A percentile compares a stretch with the other conserved stretches of the same genome.
These are phyloP conservation scores for Agapanthus africanus DNA, from an alignment of 106 monocot species.

Conservation along the genomic window DNA sequence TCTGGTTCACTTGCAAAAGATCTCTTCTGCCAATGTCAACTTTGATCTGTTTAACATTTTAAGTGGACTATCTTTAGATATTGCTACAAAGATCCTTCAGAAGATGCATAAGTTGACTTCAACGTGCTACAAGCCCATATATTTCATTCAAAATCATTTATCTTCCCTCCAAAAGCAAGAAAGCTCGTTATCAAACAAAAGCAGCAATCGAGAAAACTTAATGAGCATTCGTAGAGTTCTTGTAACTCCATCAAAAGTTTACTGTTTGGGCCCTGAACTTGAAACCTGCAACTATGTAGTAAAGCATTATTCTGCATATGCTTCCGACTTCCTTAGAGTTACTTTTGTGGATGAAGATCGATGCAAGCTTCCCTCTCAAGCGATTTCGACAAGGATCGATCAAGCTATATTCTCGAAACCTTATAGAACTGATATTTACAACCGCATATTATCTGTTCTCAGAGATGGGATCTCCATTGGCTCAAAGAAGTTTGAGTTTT, in stretches of 20 bases:
- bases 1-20: conserved; percentile 77
- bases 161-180: conserved; percentile 13
- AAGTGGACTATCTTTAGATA: conserved; percentile 31
- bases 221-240: conserved; percentile 74
- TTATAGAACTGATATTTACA: conserved; percentile 52
- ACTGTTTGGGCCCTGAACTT: conserved; percentile 79
- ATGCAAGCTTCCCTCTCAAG: conserved; percentile 63
- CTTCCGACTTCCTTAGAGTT: conserved; percentile 85
- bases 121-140: conserved; percentile 66
- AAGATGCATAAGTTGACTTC: conserved; percentile 54
- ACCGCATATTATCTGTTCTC: conserved; percentile 64
- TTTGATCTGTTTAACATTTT: conserved; percentile 47
- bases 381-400: conserved; percentile 52
- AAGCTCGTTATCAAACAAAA: conserved; percentile 5
- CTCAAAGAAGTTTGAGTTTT: conserved; percentile 81
- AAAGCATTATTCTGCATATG: conserved; percentile 55
- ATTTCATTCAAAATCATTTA: conserved; percentile 46
- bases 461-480: conserved; percentile 65
- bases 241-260: conserved; percentile 82
- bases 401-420: conserved; percentile 46
- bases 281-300: conserved; percentile 63
- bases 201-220: conserved; percentile 23
- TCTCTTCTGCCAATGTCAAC: conserved; percentile 43
- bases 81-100: conserved; percentile 37
- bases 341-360: conserved; percentile 97